Evolutionary conservation across 331 rosid genomes (phyloP), one percentile per base, ranked within the genome.

Genomic region (Pyracantha coccinea): DNA sequence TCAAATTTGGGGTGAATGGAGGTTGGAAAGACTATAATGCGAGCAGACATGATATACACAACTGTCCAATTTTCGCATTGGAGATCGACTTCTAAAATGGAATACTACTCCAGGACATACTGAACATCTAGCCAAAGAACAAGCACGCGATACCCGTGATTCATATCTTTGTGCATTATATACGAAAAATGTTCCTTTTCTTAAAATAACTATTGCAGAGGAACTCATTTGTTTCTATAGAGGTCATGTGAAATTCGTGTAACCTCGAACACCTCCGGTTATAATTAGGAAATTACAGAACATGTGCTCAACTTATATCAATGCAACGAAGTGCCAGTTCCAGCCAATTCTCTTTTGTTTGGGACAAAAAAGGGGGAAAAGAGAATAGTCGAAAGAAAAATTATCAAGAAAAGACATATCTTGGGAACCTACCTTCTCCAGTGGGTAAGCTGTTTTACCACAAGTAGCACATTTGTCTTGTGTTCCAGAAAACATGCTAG

Each of bases 391-490:
- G 13, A 73, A 38, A 38, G 68, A 25, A 38, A 24, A 17, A 41
- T 33, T 38, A 41, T 44, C 57, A 25, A 4, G 1, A 38, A 27
- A 45, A 17, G 21, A 47, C 7, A 59, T 5, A 60, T 78, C 72
- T 71, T 38, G 8, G 25, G 67, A 81, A 73, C 78, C n/a, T 82
- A 94, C 99, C 97, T 90, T 94, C 86, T 94, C 99, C 83, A 92
- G 79, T 44, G 99, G 99, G 80, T 92, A 92, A 33, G 96, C 99
- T 47, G 93, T 94, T 85, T 94, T 94, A 20, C 93, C 97, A 66
- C 99, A 94, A 52, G 99, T 89, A 16, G 97, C 96, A 63, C 97
- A 94, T 79, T 94, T 94, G 31, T 94, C 99, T 84, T 94, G 99
- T 16, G 99, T 94, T 69, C 99, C 99, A 73, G 99, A 94, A 79